Base-by-base conservation (phyloP, 257 asterid genomes). In the Nicotiana obtusifolia region DNA sequence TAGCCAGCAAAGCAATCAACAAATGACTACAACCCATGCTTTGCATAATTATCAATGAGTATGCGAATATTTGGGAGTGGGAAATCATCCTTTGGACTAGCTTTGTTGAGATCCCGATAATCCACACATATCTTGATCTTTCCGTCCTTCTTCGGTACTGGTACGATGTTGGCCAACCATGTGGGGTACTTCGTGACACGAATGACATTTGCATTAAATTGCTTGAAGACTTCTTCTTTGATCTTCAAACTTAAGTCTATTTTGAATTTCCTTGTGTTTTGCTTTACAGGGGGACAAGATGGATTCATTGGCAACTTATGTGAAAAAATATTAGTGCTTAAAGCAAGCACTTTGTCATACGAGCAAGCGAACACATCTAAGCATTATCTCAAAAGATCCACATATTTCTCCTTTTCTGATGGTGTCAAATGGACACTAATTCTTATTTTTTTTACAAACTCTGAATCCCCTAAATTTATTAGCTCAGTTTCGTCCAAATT, bases 181-280 rank as follows among this genome's bases (percentile, higher is more conserved):
- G 9, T 61, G 3, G 17, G 16, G 8, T 61, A 61, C 67, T 61
- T 22, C 0, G 33, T 22, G 33, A 22, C 33, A 1, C 30, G 30
- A 2, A 26, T 26, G 30, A 26, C 1, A 1, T 26, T 26, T 26
- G 1, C 30, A 1, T 10, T 3, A 24, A 61, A 22, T 10, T 61
- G 1, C 9, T 61, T 61, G 17, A 8, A 22, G 17, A 61, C 17
- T 61, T 20, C 33, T 11, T 22, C 14, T 7, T 4, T 61, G 4
- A 10, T 0, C 0, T 1, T 22, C 2, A 22, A 4, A 0, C 19
- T 10, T 1, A 61, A 10, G 24, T 22, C 0, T 20, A 0, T 7
- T 0, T 61, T 10, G 17, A 22, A 19, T 4, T 61, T 61, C 11
- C 67, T 61, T 2, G 4, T 0, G 3, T 22, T 60, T 10, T 60